A percentile compares a stretch with the other conserved stretches of the same genome.
Conservation (phyloP, 164 flowering plant genomes). For the Macadamia integrifolia region DNA sequence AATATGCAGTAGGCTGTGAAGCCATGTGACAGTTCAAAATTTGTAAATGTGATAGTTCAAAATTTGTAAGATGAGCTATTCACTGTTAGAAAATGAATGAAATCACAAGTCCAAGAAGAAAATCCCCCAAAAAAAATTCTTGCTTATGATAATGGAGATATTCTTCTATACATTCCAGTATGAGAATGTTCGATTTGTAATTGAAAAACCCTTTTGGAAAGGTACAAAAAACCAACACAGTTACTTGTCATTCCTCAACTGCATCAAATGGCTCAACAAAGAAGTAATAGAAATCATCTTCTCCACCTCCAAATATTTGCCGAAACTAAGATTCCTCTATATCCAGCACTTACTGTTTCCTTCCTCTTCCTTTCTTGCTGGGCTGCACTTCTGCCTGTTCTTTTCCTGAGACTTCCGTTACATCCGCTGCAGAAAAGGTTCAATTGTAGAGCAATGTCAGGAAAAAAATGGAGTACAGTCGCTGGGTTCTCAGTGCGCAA, state of each 20-base stretch:
- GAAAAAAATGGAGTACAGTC: background rate
- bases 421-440: slow-evolving; percentile 48
- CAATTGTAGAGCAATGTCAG: background rate
- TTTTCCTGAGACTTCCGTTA: slow-evolving; percentile 73
- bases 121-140: too few species aligned
- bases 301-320: background rate
- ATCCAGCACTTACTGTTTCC: slow-evolving; percentile 59
- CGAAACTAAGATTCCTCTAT: background rate
- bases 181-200: background rate
- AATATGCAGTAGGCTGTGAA: too few species aligned
- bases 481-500: too few species aligned
- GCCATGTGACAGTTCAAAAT: too few species aligned
- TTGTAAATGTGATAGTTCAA: too few species aligned
- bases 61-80: too few species aligned
- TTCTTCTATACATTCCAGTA: too few species aligned
- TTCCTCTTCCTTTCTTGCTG: slow-evolving; percentile 83
- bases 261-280: background rate
- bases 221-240: background rate
- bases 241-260: background rate
- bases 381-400: slow-evolving; percentile 72
- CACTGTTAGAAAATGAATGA: too few species aligned
- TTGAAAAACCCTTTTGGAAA: background rate
- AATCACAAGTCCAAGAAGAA: too few species aligned
- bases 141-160: too few species aligned
- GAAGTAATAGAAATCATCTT: background rate